Base-by-base conservation (phyloP, 2,329 filamentous ascomycete species). In the Arthroderma sp. region DNA sequence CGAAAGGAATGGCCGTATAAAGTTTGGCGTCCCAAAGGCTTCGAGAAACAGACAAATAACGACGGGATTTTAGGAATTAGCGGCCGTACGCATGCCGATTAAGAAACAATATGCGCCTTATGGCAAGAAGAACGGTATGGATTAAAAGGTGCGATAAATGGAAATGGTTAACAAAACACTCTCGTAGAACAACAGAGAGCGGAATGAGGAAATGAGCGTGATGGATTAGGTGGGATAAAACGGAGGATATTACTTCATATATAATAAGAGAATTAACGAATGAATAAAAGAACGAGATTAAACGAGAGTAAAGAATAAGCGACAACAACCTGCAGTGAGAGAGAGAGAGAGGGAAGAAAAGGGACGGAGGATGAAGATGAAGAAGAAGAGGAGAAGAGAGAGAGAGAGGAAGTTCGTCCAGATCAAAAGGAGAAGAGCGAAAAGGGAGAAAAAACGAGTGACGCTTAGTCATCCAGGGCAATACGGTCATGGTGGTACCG, bases 311-410 rank as follows among this genome's bases (percentile, higher is more conserved):
- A 40, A 11, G 34, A 46, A 42, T 41, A 45, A 46, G 33, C 11
- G 40, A 47, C 41, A 44, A 49, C 36, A 53, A 52, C 41, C 45
- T 39, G 40, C 47, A 43, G 40, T 46, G 43, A 48, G 40, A 48
- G 43, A 51, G 47, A 43, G 48, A 48, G 46, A 34, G 40, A 43
- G 39, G 43, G 38, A 45, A 36, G 41, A 31, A 28, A 44, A 39
- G 39, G 38, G 38, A 38, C 11, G 40, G 40, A 36, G 29, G 36
- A 30, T 40, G 43, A 44, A 27, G 29, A 36, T 36, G 30, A 37
- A 37, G 33, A 47, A 40, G 15, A 8, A 22, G 36, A 29, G 34
- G 50, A 42, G 47, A 46, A 50, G 49, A 50, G 38, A 50, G 46
- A 52, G 50, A 46, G 50, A 45, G 45, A 51, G 52, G 51, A 42